Evolutionary conservation across 352 stramenopile species (phyloP).

Genomic region (Phytophthora agathidicida): DNA sequence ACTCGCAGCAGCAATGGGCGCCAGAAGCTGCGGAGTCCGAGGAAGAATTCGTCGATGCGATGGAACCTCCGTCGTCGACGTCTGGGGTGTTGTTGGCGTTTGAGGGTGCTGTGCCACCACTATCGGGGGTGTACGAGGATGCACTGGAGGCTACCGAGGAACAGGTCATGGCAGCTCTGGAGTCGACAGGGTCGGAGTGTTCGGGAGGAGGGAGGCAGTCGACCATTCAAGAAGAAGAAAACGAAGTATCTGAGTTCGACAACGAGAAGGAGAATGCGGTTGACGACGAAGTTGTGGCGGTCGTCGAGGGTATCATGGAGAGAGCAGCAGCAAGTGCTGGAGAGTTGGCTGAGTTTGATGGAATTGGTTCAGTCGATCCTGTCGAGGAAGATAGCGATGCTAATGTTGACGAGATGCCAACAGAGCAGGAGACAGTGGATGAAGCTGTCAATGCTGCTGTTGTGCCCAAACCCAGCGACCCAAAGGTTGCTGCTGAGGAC

Average conservation of each 20-base stretch:
- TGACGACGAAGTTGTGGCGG: neutral
- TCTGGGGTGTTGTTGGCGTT: slow-evolving; percentile 2
- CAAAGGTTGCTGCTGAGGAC: neutral
- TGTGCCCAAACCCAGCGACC: neutral
- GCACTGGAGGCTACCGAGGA: slow-evolving; percentile 33
- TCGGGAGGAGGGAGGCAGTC: slow-evolving; percentile 7
- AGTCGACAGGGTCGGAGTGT: slow-evolving; percentile 12
- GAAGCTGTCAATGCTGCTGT: neutral
- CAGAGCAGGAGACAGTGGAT: neutral
- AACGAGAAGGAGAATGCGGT: neutral
- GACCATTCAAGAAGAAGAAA: slow-evolving; percentile 18
- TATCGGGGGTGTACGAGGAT: slow-evolving; percentile 30
- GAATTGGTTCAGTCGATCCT: neutral
- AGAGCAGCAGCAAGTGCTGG: neutral
- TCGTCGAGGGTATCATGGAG: slow-evolving; percentile 1
- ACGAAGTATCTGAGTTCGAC: neutral
- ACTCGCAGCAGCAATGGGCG: slow-evolving; percentile 1
- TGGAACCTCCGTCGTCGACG: slow-evolving; percentile 28
- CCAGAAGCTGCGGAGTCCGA: slow-evolving; percentile 22
- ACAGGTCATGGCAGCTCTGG: slow-evolving; percentile 17
- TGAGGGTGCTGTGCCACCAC: slow-evolving; percentile 8
- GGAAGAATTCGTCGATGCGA: slow-evolving; percentile 36
- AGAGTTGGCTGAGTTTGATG: neutral
- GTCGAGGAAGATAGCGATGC: neutral
- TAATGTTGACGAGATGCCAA: neutral